phyloP scores from a whole-genome alignment of 768 basidiomycete genomes.

The Tephrocybe sp. region DNA sequence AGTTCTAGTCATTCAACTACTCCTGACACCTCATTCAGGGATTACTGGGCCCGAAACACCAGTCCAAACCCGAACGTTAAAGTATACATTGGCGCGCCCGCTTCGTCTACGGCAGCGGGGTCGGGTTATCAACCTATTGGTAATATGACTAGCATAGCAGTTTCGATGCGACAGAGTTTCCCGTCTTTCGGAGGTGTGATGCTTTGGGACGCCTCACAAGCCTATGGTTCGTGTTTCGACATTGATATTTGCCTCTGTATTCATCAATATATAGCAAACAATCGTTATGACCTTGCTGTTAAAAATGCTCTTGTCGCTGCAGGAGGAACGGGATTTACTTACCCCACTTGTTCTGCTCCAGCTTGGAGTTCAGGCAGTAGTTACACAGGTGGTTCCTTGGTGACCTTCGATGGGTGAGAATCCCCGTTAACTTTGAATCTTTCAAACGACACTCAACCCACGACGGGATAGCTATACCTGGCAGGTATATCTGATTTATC shows the following conservation, averaged over 20 bases:
- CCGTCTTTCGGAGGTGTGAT: conserved; percentile 67
- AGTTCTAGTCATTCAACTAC: neutral
- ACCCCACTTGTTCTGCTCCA: conserved; percentile 56
- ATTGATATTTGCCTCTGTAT: conserved; percentile 18
- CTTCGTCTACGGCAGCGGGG: conserved; percentile 52
- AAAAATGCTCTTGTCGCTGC: conserved; percentile 58
- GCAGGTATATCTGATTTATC: conserved; percentile 37
- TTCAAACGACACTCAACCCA: conserved; percentile 1
- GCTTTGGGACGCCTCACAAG: conserved; percentile 51
- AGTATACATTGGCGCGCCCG: conserved; percentile 65
- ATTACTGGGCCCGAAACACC: conserved; percentile 57
- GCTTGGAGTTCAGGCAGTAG: conserved; percentile 43
- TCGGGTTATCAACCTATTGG: conserved; percentile 53
- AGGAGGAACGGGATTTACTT: conserved; percentile 69
- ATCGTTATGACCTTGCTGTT: conserved; percentile 55
- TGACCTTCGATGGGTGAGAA: conserved; percentile 53
- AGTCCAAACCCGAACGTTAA: conserved; percentile 62
- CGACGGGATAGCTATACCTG: conserved; percentile 50
- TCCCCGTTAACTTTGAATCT: neutral
- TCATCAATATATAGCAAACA: conserved; percentile 38
- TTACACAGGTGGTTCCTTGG: conserved; percentile 50
- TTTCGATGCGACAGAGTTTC: conserved; percentile 51
- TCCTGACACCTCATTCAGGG: conserved; percentile 35
- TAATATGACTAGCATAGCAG: conserved; percentile 45
- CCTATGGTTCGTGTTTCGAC: conserved; percentile 38